phyloP scores from a whole-genome alignment of 805 yeast species.

The Yamadazyma nakazawae region DNA sequence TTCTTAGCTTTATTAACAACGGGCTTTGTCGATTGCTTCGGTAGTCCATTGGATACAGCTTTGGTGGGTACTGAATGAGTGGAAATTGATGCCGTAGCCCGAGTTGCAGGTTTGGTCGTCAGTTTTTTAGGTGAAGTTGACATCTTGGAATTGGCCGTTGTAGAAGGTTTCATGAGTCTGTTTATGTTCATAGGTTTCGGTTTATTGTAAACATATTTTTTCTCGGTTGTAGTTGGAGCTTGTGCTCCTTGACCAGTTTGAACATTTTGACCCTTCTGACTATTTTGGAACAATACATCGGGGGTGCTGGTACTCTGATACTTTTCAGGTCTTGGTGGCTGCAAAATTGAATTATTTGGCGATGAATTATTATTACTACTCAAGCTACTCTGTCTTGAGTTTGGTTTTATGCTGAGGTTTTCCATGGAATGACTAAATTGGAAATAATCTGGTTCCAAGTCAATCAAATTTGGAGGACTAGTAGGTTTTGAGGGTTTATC shows the following conservation, averaged over 20 bases:
- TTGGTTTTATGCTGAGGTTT: constrained; percentile 19
- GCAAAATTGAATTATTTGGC: constrained; percentile 11
- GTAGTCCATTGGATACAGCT: neutral
- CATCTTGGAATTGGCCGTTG: neutral
- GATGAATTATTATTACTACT: constrained; percentile 7
- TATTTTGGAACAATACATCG: constrained; percentile 4
- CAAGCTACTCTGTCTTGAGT: constrained; percentile 7
- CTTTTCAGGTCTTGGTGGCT: constrained; percentile 11
- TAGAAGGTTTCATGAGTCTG: constrained; percentile 25
- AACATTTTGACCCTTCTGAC: neutral
- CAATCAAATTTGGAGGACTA: constrained; percentile 57
- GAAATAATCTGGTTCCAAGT: constrained; percentile 58
- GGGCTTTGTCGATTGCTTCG: neutral
- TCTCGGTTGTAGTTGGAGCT: constrained; percentile 2
- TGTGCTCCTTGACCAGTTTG: neutral
- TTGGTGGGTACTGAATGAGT: neutral
- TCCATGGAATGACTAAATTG: constrained; percentile 19
- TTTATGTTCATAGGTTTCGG: constrained; percentile 39
- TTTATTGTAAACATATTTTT: constrained; percentile 30
- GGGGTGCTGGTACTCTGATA: constrained; percentile 10
- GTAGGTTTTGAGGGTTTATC: constrained; percentile 2
- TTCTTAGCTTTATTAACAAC: constrained; percentile 15
- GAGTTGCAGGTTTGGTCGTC: neutral
- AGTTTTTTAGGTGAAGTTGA: constrained; percentile 2
- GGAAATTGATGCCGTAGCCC: neutral